phyloP scores from a whole-genome alignment of 345 rosid genomes.

The Gynandropsis gynandra region DNA sequence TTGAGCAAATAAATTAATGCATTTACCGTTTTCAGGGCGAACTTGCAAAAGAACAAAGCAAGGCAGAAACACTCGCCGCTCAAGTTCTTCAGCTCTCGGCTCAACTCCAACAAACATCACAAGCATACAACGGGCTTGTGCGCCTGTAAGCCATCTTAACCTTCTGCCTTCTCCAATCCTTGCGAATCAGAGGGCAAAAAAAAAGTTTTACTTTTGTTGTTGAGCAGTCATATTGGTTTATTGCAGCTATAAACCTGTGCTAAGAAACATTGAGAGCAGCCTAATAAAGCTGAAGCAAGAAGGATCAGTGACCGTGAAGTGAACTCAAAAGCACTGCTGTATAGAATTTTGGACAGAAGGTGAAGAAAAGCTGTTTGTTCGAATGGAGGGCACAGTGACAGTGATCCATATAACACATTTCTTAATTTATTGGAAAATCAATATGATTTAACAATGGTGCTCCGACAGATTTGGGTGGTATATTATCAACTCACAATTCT shows the following conservation, averaged over 20 bases:
- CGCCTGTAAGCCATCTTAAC: slow-evolving; percentile 51
- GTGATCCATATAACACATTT: background rate
- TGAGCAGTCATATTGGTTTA: background rate
- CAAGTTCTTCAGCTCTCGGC: slow-evolving; percentile 81
- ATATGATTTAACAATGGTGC: slow-evolving; percentile 18
- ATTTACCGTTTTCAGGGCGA: slow-evolving; percentile 38
- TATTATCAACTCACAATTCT: background rate
- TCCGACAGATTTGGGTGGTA: slow-evolving; percentile 17
- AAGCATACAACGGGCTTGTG: slow-evolving; percentile 64
- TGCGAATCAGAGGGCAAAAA: no score
- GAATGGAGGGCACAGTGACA: background rate
- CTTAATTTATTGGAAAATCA: background rate
- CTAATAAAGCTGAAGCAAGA: slow-evolving; percentile 88
- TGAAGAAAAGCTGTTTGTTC: background rate
- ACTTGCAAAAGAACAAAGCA: slow-evolving; percentile 75
- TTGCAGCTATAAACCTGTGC: slow-evolving; percentile 79
- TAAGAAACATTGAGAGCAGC: slow-evolving; percentile 73
- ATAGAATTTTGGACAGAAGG: background rate
- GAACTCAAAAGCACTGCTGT: slow-evolving; percentile 4
- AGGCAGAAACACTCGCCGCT: slow-evolving; percentile 74
- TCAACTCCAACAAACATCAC: slow-evolving; percentile 67
- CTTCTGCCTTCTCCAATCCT: background rate
- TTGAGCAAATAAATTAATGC: background rate
- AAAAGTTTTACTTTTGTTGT: no score
- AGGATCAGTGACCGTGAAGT: slow-evolving; percentile 42